Base-by-base conservation (phyloP, 1,284 basidiomycete genomes). In the Ustanciosporium gigantosporum region DNA sequence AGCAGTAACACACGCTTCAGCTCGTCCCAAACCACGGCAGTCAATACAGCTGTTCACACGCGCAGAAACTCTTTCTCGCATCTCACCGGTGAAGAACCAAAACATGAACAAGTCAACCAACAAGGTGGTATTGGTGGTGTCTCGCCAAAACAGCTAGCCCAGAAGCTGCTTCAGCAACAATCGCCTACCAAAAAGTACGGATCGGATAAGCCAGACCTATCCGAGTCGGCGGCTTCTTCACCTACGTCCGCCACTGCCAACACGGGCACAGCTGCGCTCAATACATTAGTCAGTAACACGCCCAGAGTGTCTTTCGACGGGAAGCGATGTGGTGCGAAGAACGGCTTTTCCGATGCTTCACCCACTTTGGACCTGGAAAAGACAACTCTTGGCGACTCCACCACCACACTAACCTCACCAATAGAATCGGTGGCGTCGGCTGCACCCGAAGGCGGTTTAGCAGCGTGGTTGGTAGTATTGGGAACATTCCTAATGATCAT, bases 401-500 rank as follows among this genome's bases (percentile, higher is more conserved):
- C n/a, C n/a, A n/a, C n/a, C n/a, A n/a, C n/a, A n/a, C n/a, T n/a
- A n/a, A n/a, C n/a, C n/a, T n/a, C n/a, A n/a, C n/a, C n/a, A n/a
- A n/a, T n/a, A n/a, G n/a, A n/a, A n/a, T 9, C 27, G 9, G 27
- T 29, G 11, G 27, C 9, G 11, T 9, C 9, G 11, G 11, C 17
- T 9, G 52, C 60, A 19, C 61, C 61, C 0, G 61, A 65, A 21
- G 61, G 61, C 3, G 61, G 61, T 2, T 36, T 65, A 3, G 43
- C 46, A 42, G 61, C 61, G 1, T 65, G 61, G 55, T 49, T 65
- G 29, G 61, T 65, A 3, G 56, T 65, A 21, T 42, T 45, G 9
- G 56, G 55, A 29, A 65, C 61, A 9, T 65, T 65, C 20, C 3
- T 59, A 4, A 47, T 59, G 23, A 59, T 65, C 50, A 59, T 65